Conservation (phyloP, 2,329 filamentous ascomycete species). For the Ascosphaera pollenicola region DNA sequence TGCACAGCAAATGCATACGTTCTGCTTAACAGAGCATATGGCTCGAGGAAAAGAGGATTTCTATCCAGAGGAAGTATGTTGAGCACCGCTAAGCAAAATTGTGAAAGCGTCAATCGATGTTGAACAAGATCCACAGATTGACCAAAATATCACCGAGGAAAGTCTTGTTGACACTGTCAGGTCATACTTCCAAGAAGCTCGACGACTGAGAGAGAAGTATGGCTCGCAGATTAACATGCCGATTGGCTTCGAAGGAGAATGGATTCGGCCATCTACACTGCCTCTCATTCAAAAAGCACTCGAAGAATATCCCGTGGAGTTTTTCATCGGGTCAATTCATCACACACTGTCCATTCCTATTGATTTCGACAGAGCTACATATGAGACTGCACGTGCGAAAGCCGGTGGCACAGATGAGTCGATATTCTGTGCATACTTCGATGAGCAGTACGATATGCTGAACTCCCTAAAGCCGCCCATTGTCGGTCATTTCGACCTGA, state of each 20-base stretch:
- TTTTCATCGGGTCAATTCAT: slow-evolving; percentile 85
- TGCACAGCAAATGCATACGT: slow-evolving; percentile 52
- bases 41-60: slow-evolving; percentile 58
- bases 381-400: slow-evolving; percentile 35
- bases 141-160: slow-evolving; percentile 13
- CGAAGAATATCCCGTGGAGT: slow-evolving; percentile 46
- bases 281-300: slow-evolving; percentile 36
- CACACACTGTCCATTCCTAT: slow-evolving; percentile 75
- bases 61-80: slow-evolving; percentile 67
- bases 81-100: background rate
- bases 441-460: slow-evolving; percentile 69
- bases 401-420: slow-evolving; percentile 43
- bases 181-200: slow-evolving; percentile 55
- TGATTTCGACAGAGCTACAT: slow-evolving; percentile 55
- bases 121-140: slow-evolving; percentile 8
- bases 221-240: slow-evolving; percentile 50
- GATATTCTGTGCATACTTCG: slow-evolving; percentile 73
- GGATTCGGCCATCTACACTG: slow-evolving; percentile 52
- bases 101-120: no score
- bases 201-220: slow-evolving; percentile 49
- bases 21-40: slow-evolving; percentile 90
- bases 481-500: slow-evolving; percentile 86
- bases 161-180: slow-evolving; percentile 25
- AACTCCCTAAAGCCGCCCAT: slow-evolving; percentile 46
- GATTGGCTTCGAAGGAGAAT: slow-evolving; percentile 84